Percentiles rank a stretch among this genome's conserved stretches.
Evolutionary conservation across 202 grass and related monocot genomes (phyloP).

Genomic region (Schoenoplectus triqueter): DNA sequence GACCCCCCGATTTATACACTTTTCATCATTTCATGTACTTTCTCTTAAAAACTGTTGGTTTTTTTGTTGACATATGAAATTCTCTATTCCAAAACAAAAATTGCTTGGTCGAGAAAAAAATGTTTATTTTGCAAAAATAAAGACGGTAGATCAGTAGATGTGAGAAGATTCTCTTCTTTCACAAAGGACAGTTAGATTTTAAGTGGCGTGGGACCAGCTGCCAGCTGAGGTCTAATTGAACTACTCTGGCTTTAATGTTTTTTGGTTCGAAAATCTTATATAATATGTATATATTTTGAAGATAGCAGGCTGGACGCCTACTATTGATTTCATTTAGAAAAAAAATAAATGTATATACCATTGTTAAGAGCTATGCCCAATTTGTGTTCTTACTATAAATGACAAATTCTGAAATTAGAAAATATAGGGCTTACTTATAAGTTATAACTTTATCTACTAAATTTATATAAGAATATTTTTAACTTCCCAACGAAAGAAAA

Average conservation of each 20-base stretch:
- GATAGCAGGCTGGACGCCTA: not conserved
- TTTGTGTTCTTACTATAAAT: conserved; percentile 1
- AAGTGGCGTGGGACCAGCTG: not conserved
- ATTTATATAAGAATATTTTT: not conserved
- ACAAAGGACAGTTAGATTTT: not conserved
- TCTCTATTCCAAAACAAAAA: not conserved
- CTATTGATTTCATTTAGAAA: not conserved
- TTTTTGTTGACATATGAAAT: not conserved
- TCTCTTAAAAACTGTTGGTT: not conserved
- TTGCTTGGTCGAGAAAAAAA: too few species aligned
- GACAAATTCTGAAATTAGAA: conserved; percentile 7
- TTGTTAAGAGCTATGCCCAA: not conserved
- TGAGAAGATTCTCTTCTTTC: conserved; percentile 6
- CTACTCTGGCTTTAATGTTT: not conserved
- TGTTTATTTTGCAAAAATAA: not conserved
- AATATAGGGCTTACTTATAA: not conserved
- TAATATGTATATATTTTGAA: too few species aligned
- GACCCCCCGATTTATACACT: conserved; percentile 7
- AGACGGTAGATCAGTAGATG: not conserved
- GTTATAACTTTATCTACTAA: not conserved
- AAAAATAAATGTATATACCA: not conserved
- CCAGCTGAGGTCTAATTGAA: not conserved
- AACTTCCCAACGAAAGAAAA: not conserved
- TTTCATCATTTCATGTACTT: conserved; percentile 25
- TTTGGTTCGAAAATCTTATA: not conserved